Base-by-base conservation (phyloP, 73 alveolate genomes). In the Durusdinium trenchii region DNA sequence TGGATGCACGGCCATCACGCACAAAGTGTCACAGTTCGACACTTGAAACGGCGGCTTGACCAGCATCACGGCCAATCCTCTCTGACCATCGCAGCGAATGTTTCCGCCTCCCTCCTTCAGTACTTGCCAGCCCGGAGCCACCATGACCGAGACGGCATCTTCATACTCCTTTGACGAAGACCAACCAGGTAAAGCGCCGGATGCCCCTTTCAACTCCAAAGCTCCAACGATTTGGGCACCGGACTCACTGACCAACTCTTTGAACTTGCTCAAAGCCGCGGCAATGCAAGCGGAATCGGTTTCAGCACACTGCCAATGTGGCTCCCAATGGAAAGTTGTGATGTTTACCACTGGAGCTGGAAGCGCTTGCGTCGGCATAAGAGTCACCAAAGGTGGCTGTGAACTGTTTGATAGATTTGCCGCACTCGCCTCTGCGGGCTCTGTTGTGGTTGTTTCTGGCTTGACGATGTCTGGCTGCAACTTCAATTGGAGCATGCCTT, bases 1-100 rank as follows among this genome's bases (percentile, higher is more conserved):
- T 0, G 95, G 95, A 50, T 87, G 95, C 67, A 87, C 95, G 23
- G 95, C 95, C 95, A 87, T 87, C 95, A 87, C 82, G 47, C 95
- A 87, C 16, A 87, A 64, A 60, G 71, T 45, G 12, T 87, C 69
- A 50, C 95, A 87, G 95, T 61, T 87, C 85, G 95, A 60, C 69
- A 87, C 95, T 1, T 46, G 84, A 3, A 20, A 40, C 12, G 95
- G 95, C n/a, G 95, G 95, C 73, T 87, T 87, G 46, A 87, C 95
- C 85, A 87, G 95, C 95, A 87, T 38, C 76, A 87, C 95, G 23
- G 95, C 95, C 84, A 87, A 62, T 40, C 95, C 95, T 46, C 95
- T 60, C 35, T 60, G 85, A 46, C 95, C 95, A 23, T 60, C 84
- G 64, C 95, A 87, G 73, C 95, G 62, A 26, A 87, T 87, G 95